These are phyloP conservation scores for Yamadazyma akitaensis DNA, from an alignment of 805 yeast genomes.

Conservation along the genomic window DNA sequence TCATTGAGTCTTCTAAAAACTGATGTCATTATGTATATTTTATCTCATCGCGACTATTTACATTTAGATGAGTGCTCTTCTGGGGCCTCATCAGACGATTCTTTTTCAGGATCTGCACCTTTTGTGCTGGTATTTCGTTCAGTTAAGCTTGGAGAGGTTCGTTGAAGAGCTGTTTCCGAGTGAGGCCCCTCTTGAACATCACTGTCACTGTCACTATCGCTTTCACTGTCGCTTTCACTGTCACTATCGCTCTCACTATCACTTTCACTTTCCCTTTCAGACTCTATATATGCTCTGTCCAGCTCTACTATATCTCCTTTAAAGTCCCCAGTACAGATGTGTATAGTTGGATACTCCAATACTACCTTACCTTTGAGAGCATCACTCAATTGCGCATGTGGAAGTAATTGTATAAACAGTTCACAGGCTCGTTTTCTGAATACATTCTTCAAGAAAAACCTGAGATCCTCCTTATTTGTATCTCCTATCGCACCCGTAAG, in stretches of 20 bases:
- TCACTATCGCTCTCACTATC: constrained; percentile 17
- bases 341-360: constrained; percentile 75
- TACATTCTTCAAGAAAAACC: constrained; percentile 34
- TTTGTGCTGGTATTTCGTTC: not conserved
- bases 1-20: constrained; percentile 36
- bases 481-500: constrained; percentile 15
- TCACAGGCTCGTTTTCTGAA: constrained; percentile 23
- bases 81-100: constrained; percentile 22
- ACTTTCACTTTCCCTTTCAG: not conserved
- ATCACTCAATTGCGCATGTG: constrained; percentile 31
- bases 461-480: constrained; percentile 24
- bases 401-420: constrained; percentile 29
- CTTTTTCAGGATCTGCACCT: not conserved
- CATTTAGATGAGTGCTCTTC: constrained; percentile 31
- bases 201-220: constrained; percentile 11
- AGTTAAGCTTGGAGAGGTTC: not conserved
- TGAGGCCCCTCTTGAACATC: not conserved
- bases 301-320: constrained; percentile 20
- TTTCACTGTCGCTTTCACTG: constrained; percentile 6
- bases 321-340: constrained; percentile 31
- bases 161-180: constrained; percentile 12
- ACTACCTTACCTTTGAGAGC: constrained; percentile 54
- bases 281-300: constrained; percentile 11
- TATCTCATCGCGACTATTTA: constrained; percentile 5
- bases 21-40: constrained; percentile 12